Percentiles rank a stretch among this genome's conserved stretches.
Conservation (phyloP, 495 filamentous ascomycete genomes). For the Xanthoparmelia taractica region DNA sequence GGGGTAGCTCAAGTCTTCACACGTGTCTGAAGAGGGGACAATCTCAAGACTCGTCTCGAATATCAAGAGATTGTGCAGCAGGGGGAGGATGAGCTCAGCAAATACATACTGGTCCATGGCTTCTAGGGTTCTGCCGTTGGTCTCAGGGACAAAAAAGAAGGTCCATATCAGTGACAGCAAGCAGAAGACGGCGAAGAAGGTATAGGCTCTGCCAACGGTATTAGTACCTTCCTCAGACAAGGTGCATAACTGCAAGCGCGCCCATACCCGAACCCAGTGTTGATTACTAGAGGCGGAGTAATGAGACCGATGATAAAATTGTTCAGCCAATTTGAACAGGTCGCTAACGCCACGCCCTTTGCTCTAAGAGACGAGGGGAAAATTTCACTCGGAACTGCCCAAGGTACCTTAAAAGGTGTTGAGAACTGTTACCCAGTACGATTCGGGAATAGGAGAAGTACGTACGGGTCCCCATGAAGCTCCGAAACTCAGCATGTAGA, state of each 20-base stretch:
- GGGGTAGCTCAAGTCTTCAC: background rate
- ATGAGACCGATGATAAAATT: constrained; percentile 46
- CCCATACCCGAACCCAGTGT: constrained; percentile 40
- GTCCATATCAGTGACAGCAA: constrained; percentile 46
- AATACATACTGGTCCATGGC: constrained; percentile 37
- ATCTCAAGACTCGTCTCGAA: background rate
- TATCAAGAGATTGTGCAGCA: background rate
- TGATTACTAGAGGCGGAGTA: constrained; percentile 37
- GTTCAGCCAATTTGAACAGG: constrained; percentile 49
- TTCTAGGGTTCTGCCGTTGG: constrained; percentile 37
- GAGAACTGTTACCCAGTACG: background rate
- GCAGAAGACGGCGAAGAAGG: constrained; percentile 53
- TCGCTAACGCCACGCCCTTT: constrained; percentile 46
- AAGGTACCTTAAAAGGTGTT: background rate
- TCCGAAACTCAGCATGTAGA: constrained; percentile 46
- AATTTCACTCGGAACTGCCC: constrained; percentile 44
- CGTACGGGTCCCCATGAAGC: constrained; percentile 42
- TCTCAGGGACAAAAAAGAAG: constrained; percentile 49
- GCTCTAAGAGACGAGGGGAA: constrained; percentile 46
- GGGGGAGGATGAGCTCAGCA: background rate
- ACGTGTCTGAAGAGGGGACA: background rate
- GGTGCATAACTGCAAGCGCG: too few relatives aligned
- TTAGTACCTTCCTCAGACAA: too few relatives aligned
- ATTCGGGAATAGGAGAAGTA: background rate
- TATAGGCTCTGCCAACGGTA: constrained; percentile 10